These are phyloP conservation scores for Ramaria sp. DNA, from an alignment of 768 basidiomycete genomes.

Conservation along the genomic window DNA sequence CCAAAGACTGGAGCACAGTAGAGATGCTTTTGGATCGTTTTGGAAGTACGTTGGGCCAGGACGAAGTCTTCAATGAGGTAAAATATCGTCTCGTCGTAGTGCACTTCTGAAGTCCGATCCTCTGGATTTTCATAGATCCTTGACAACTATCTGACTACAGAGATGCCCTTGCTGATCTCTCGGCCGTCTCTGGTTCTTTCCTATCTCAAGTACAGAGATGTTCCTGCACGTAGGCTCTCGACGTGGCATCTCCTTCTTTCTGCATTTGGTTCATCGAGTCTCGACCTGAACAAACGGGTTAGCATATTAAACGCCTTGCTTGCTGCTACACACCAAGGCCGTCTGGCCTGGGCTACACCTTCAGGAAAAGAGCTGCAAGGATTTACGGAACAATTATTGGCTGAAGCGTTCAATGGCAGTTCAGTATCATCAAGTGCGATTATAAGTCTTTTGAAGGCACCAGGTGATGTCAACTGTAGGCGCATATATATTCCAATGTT, in stretches of 20 bases:
- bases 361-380: slow-evolving; percentile 33
- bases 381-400: slow-evolving; percentile 30
- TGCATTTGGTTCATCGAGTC: slow-evolving; percentile 18
- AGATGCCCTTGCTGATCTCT: slow-evolving; percentile 28
- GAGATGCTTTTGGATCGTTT: slow-evolving; percentile 42
- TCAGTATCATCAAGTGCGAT: slow-evolving; percentile 18
- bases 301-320: slow-evolving; percentile 28
- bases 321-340: slow-evolving; percentile 26
- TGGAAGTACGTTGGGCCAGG: slow-evolving; percentile 37
- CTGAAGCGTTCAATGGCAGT: slow-evolving; percentile 23
- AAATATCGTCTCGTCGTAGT: slow-evolving; percentile 11
- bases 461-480: slow-evolving; percentile 26
- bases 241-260: slow-evolving; percentile 43
- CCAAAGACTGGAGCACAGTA: slow-evolving; percentile 15
- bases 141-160: slow-evolving; percentile 31
- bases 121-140: slow-evolving; percentile 25
- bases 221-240: slow-evolving; percentile 19
- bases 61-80: slow-evolving; percentile 35
- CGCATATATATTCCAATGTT: not conserved
- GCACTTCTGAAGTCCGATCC: not conserved
- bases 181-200: slow-evolving; percentile 37
- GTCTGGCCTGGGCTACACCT: slow-evolving; percentile 34
- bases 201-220: slow-evolving; percentile 37
- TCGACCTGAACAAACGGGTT: slow-evolving; percentile 15
- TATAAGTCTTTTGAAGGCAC: slow-evolving; percentile 29